Conservation (phyloP, 768 basidiomycete species). For the Epithele typhae region DNA sequence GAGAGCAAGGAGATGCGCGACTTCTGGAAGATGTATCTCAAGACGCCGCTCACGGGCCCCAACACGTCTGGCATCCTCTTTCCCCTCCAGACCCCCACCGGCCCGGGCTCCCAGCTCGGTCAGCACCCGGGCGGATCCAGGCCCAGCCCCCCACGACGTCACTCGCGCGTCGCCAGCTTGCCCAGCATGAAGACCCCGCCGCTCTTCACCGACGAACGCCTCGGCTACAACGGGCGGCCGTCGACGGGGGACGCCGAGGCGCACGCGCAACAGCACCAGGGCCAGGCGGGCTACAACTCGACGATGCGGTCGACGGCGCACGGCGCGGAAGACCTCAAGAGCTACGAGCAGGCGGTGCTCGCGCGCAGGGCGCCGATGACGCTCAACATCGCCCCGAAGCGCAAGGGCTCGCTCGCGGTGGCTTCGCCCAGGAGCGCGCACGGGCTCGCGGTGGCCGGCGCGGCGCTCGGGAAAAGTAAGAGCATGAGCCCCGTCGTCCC, state of each 20-base stretch:
- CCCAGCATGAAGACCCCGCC: conserved; percentile 68
- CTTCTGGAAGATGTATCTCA: conserved; percentile 73
- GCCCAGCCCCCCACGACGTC: conserved; percentile 30
- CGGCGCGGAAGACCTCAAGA: conserved; percentile 57
- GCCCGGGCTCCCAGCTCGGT: conserved; percentile 12
- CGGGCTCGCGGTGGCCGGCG: conserved; percentile 12
- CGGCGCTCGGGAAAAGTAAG: conserved; percentile 14
- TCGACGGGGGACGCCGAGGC: conserved; percentile 7
- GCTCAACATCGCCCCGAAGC: conserved; percentile 49
- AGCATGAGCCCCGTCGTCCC: conserved; percentile 19
- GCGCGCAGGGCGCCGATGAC: conserved; percentile 60
- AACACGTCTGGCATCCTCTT: conserved; percentile 12
- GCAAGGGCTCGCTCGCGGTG: conserved; percentile 19
- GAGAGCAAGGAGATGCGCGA: conserved; percentile 49
- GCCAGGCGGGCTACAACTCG: conserved; percentile 20
- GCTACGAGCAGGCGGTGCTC: conserved; percentile 73
- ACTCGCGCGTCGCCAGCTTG: conserved; percentile 60
- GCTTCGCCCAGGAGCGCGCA: not conserved
- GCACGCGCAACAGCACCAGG: conserved; percentile 14
- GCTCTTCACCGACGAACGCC: conserved; percentile 19
- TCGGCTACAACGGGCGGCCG: not conserved
- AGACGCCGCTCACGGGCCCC: conserved; percentile 52
- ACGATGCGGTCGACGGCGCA: conserved; percentile 27
- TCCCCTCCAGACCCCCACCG: conserved; percentile 17
- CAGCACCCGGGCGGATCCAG: conserved; percentile 16